Percentiles rank a stretch among this genome's conserved stretches.
These are phyloP conservation scores for Microbotryum saponariae DNA, from an alignment of 1,284 basidiomycete species.

Conservation along the genomic window DNA sequence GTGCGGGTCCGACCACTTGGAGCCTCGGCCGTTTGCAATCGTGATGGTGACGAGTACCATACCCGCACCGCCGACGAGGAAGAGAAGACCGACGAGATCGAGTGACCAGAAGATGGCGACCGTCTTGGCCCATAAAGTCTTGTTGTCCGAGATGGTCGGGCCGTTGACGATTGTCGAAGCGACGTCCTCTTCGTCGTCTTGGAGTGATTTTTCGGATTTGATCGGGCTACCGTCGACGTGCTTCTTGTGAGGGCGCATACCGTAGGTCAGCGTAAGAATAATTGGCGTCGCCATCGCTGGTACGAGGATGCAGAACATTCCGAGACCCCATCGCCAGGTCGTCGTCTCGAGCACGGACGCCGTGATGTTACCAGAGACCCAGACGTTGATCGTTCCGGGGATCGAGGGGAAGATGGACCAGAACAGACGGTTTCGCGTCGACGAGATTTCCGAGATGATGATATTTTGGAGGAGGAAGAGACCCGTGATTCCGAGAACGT, in stretches of 20 bases:
- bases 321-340: conserved; percentile 40
- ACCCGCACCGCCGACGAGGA: conserved; percentile 40
- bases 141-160: neutral
- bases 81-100: conserved; percentile 40
- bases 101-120: conserved; percentile 38
- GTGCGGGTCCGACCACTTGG: conserved; percentile 39
- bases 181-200: conserved; percentile 11
- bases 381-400: conserved; percentile 39
- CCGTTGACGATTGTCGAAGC: neutral
- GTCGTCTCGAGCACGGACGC: conserved; percentile 22
- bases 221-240: conserved; percentile 4
- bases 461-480: conserved; percentile 38
- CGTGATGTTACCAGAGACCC: conserved; percentile 37
- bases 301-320: conserved; percentile 39
- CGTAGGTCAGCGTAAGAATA: conserved; percentile 35
- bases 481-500: conserved; percentile 41
- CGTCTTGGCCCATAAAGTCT: conserved; percentile 14
- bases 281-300: conserved; percentile 38
- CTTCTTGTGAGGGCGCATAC: conserved; percentile 18
- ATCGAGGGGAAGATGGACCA: conserved; percentile 41
- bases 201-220: conserved; percentile 15
- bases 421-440: conserved; percentile 38
- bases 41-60: conserved; percentile 41
- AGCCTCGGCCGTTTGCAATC: conserved; percentile 38
- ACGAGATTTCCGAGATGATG: conserved; percentile 41